Base-by-base conservation (phyloP, 805 yeast species). In the Kodamaea kaohsiungensis region DNA sequence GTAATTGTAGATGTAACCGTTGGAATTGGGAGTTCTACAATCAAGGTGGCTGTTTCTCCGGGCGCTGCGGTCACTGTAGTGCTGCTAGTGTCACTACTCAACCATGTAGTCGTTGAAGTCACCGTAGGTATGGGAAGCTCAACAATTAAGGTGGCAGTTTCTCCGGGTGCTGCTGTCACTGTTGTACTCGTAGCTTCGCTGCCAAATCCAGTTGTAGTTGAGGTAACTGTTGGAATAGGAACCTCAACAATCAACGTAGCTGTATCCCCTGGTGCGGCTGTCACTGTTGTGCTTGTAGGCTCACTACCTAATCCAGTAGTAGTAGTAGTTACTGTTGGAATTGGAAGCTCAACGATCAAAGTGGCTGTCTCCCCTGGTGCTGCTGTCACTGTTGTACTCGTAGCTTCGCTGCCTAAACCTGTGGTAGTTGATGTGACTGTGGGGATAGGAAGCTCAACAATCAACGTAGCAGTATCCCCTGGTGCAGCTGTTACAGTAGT, bases 11-110 rank as follows among this genome's bases (percentile, higher is more conserved):
- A 22, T 4, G 61, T 59, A 7, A 37, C 35, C 1, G 59, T 53
- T 15, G 65, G 59, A 12, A 57, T 52, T 13, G 65, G 65, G 10
- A 56, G 58, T 5, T 60, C 57, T 4, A 58, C 50, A 37, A 53
- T 43, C 15, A 57, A 57, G 16, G 60, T 53, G 25, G 30, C 54
- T 12, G 49, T 53, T 12, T 51, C 52, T 18, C 51, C 53, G n/a
- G 49, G 49, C 2, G 9, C 12, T 4, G 35, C 33, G 5, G 49
- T n/a, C 7, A 42, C 38, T 47, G 43, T 33, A 3, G 62, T 58
- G 8, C 57, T 40, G 15, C 58, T 45, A 55, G 61, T 51, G n/a
- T 16, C 27, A 8, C 55, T 55, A 3, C n/a, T 25, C 19, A 38
- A 56, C 3, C 53, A 45, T 2, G 61, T 53, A 5, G 55, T 18